These are phyloP conservation scores for Ramichloridium luteum DNA, from an alignment of 2,329 filamentous ascomycete species.

Conservation along the genomic window DNA sequence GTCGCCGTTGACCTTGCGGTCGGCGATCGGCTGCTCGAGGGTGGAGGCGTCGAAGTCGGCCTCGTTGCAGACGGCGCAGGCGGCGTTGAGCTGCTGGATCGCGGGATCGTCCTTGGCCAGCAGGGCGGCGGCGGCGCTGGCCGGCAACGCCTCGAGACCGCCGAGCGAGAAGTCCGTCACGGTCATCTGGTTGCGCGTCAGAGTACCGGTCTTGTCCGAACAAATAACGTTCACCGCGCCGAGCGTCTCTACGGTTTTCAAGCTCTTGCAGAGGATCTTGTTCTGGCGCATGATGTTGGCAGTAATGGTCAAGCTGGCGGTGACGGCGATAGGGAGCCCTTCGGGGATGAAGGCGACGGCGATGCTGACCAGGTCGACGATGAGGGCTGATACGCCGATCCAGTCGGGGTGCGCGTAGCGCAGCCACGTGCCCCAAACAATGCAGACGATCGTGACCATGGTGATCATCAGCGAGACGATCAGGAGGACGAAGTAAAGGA, in stretches of 20 bases:
- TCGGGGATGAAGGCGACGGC: conserved; percentile 68
- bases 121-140: conserved; percentile 38
- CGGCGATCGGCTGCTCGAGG: conserved; percentile 43
- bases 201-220: conserved; percentile 64
- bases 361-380: conserved; percentile 57
- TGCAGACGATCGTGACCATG: conserved; percentile 49
- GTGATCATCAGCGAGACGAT: conserved; percentile 56
- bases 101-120: conserved; percentile 39
- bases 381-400: conserved; percentile 60
- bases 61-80: conserved; percentile 60
- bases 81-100: conserved; percentile 46
- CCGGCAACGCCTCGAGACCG: too few relatives aligned
- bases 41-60: conserved; percentile 61
- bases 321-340: conserved; percentile 57
- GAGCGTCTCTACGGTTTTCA: conserved; percentile 67
- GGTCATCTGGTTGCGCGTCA: conserved; percentile 36
- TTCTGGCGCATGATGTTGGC: conserved; percentile 67
- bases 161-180: conserved; percentile 58
- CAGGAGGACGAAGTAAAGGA: conserved; percentile 58
- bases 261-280: conserved; percentile 65
- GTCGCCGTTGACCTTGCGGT: conserved; percentile 59
- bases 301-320: conserved; percentile 57
- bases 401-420: conserved; percentile 52
- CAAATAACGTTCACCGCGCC: conserved; percentile 62
- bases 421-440: conserved; percentile 54